phyloP scores from a whole-genome alignment of 2,329 filamentous ascomycete species.

The Sordariomycetes sp. region DNA sequence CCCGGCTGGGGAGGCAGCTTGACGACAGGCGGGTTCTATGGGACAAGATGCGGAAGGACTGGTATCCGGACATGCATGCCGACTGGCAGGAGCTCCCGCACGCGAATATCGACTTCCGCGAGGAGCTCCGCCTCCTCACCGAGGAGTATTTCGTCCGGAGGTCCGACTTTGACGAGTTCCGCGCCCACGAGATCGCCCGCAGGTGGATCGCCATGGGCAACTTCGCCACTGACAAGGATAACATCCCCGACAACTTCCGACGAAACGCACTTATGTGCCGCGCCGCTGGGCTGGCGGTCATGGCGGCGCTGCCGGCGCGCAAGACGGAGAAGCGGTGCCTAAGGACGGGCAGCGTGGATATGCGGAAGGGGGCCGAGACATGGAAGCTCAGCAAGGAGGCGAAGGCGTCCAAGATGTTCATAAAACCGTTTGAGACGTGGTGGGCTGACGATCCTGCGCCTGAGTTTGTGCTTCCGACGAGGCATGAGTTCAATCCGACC shows the following conservation, averaged over 20 bases:
- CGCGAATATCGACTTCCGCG: conserved; percentile 1
- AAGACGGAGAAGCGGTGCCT: not conserved
- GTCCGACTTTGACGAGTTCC: not conserved
- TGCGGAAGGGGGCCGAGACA: not conserved
- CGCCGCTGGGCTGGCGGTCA: not conserved
- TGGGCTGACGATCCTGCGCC: not conserved
- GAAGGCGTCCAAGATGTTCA: not conserved
- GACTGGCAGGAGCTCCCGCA: not conserved
- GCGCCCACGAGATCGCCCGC: not conserved
- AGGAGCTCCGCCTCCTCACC: conserved; percentile 1
- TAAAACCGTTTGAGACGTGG: not conserved
- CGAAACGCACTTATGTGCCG: not conserved
- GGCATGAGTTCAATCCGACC: not conserved
- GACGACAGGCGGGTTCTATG: not conserved
- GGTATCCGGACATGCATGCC: not conserved
- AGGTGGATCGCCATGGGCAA: not conserved
- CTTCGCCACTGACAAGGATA: not conserved
- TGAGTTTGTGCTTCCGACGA: not conserved
- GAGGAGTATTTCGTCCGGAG: not conserved
- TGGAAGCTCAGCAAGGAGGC: not conserved
- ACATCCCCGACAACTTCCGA: not conserved
- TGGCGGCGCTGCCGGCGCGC: conserved; percentile 1
- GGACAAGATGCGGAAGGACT: conserved; percentile 3
- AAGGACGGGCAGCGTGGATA: not conserved
- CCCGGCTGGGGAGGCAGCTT: not conserved